Conservation (phyloP, 2,329 filamentous ascomycete species). For the Scedosporium minutisporum region DNA sequence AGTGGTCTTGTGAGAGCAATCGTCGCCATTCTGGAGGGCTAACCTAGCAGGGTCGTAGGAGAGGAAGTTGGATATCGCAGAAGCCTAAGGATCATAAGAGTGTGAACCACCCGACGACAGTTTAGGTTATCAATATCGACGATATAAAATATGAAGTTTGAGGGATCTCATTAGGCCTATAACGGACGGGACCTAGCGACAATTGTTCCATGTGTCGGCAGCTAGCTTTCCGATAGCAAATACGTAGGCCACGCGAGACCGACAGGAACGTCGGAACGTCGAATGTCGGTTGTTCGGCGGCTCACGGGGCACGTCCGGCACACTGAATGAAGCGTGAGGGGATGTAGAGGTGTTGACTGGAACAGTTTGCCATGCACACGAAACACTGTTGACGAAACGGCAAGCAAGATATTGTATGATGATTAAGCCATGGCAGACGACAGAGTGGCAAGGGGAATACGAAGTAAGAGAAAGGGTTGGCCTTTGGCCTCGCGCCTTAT, state of each 20-base stretch:
- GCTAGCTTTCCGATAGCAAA: not conserved
- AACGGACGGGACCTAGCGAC: not conserved
- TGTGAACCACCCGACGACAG: not conserved
- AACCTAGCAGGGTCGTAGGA: too few species aligned
- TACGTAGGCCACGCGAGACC: not conserved
- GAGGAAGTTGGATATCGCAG: not conserved
- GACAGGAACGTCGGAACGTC: not conserved
- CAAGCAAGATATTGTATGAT: not conserved
- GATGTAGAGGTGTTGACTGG: not conserved
- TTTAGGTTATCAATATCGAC: not conserved
- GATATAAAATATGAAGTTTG: not conserved
- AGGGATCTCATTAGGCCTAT: not conserved
- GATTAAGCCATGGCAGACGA: constrained; percentile 9
- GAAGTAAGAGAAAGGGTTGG: constrained; percentile 30
- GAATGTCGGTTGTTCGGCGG: not conserved
- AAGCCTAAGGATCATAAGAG: not conserved
- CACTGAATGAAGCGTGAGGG: not conserved
- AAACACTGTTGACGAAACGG: not conserved
- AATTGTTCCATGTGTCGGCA: not conserved
- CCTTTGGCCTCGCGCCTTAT: constrained; percentile 11
- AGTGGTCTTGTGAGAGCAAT: constrained; percentile 42
- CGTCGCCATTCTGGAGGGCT: constrained; percentile 35
- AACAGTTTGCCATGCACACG: not conserved
- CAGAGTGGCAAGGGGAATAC: constrained; percentile 12
- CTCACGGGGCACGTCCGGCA: not conserved